A percentile compares a stretch with the other conserved stretches of the same genome.
Conservation (phyloP, 148 eudicot genomes). For the Cornus florida region DNA sequence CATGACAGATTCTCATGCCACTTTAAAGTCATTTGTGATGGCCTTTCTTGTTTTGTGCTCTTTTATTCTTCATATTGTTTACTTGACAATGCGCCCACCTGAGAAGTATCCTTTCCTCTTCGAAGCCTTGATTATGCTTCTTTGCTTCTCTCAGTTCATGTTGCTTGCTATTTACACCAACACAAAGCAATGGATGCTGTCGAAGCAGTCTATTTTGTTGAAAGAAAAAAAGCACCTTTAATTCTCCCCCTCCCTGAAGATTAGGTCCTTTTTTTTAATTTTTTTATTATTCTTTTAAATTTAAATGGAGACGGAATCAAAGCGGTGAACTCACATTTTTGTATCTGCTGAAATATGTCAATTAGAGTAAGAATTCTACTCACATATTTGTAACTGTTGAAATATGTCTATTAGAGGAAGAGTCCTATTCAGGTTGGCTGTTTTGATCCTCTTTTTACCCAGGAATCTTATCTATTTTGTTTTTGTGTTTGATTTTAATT, state of each 20-base stretch:
- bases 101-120: conserved; percentile 82
- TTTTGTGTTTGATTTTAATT: no score
- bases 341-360: no score
- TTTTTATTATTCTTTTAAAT: no score
- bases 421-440: no score
- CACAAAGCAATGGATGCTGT: conserved; percentile 64
- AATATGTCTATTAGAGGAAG: no score
- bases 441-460: no score
- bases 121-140: conserved; percentile 83
- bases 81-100: conserved; percentile 60
- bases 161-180: conserved; percentile 60
- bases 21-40: conserved; percentile 28
- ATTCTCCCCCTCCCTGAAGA: not conserved
- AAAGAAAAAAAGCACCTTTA: conserved; percentile 48
- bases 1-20: conserved; percentile 11
- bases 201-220: conserved; percentile 29
- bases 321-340: no score
- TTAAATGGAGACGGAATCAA: no score
- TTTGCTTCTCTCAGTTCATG: conserved; percentile 87
- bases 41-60: conserved; percentile 33
- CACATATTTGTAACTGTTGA: no score
- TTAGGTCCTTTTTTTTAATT: no score
- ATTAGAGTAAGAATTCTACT: no score
- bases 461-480: no score
- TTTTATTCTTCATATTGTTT: conserved; percentile 60